Evolutionary conservation across 169 alveolate species (phyloP).

Genomic region (Theileria sp.): DNA sequence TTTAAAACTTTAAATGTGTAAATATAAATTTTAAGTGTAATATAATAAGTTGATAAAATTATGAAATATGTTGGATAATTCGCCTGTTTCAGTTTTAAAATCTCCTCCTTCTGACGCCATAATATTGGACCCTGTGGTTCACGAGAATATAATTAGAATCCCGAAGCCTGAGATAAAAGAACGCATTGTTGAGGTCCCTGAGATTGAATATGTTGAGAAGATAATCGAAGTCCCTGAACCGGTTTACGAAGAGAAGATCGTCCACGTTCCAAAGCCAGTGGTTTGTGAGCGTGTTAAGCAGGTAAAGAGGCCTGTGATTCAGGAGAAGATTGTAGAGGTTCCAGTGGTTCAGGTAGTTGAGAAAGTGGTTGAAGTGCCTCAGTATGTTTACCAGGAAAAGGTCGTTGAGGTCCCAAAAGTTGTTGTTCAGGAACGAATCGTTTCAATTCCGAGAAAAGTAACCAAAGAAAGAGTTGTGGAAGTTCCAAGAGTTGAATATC

Average conservation of each 20-base stretch:
- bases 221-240: constrained; percentile 88
- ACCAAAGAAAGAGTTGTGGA: constrained; percentile 86
- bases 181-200: constrained; percentile 88
- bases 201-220: constrained; percentile 84
- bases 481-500: constrained; percentile 84
- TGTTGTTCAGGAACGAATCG: constrained; percentile 86
- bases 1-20: neutral
- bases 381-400: constrained; percentile 86
- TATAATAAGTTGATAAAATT: neutral
- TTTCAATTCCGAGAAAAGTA: constrained; percentile 85
- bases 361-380: constrained; percentile 89
- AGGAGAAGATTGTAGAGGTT: constrained; percentile 87
- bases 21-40: neutral
- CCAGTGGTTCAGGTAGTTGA: constrained; percentile 77
- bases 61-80: neutral
- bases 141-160: constrained; percentile 84
- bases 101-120: constrained; percentile 73
- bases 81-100: constrained; percentile 40
- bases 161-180: constrained; percentile 86
- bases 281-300: constrained; percentile 83
- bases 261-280: constrained; percentile 85
- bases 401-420: constrained; percentile 86
- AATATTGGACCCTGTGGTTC: constrained; percentile 73
- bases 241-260: constrained; percentile 78
- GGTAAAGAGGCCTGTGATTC: constrained; percentile 82